Evolutionary conservation across 1,139 yeast species (phyloP), one percentile per base, ranked within the genome.

Genomic region (Pichiaceae sp.): DNA sequence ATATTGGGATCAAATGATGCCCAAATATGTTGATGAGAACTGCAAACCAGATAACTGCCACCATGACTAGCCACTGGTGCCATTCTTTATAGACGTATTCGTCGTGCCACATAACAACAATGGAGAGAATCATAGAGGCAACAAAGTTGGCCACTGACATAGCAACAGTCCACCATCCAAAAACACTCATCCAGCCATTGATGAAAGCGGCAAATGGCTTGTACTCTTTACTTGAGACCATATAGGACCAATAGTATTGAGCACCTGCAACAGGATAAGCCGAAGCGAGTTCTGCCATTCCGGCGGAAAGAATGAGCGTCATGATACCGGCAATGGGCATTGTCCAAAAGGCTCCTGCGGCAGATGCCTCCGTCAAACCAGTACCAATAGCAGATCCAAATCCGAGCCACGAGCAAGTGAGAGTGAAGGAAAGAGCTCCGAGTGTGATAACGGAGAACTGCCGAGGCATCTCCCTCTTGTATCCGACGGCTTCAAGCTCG

Each of bases 201-300:
- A 68, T 52, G 78, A 78, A 75, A 3, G 83, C 73, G 38, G 74
- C 61, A 16, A 73, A 51, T 2, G 80, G 72, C 21, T 70, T 70
- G 50, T 63, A 71, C 45, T 60, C 66, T 36, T 66, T 73, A 11
- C 79, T 79, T 2, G 78, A 67, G 42, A 74, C 56, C 55, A 72
- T 75, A 8, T 58, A 57, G 4, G 62, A 54, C 16, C 61, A 57
- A 64, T 76, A 77, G 54, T 78, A 79, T 23, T 78, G 58, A 2
- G 86, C 87, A 38, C 87, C 86, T 17, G 79, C 68, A 1, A 87
- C 78, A 33, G 87, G 86, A 46, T 75, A 72, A 2, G 85, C 72
- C 32, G 77, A 68, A 0, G 81, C 75, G 33, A 78, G 58, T 43
- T 78, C 78, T 2, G 82, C 71, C 72, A 80, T 75, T 4, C 44